Conservation (phyloP, 768 basidiomycete species). For the Psilocybe sp. region DNA sequence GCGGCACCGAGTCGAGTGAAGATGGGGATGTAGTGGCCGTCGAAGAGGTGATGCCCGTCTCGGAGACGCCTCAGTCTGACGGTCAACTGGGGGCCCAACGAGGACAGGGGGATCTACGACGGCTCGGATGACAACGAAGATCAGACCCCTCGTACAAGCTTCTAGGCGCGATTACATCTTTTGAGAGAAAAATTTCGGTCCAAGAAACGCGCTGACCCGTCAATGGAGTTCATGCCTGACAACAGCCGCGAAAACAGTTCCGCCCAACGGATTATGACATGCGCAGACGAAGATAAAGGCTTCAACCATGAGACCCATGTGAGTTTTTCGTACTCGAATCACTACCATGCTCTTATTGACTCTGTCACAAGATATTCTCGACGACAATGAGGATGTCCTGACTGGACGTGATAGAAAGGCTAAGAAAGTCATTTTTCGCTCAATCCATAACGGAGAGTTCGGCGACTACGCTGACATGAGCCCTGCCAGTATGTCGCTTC, state of each 20-base stretch:
- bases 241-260: slow-evolving; percentile 32
- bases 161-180: slow-evolving; percentile 40
- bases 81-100: slow-evolving; percentile 33
- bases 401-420: slow-evolving; percentile 41
- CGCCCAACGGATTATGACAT: slow-evolving; percentile 23
- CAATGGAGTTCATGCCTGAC: slow-evolving; percentile 20
- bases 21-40: slow-evolving; percentile 36
- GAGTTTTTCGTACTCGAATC: slow-evolving; percentile 10
- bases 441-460: slow-evolving; percentile 56
- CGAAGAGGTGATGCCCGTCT: slow-evolving; percentile 47
- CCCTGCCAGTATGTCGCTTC: slow-evolving; percentile 48
- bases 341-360: neutral
- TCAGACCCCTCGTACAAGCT: slow-evolving; percentile 39
- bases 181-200: slow-evolving; percentile 29
- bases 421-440: slow-evolving; percentile 55
- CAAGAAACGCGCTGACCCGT: slow-evolving; percentile 20
- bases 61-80: slow-evolving; percentile 23
- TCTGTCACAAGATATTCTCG: slow-evolving; percentile 50
- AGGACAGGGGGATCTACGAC: slow-evolving; percentile 32
- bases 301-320: slow-evolving; percentile 57
- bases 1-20: slow-evolving; percentile 26
- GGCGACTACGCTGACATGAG: slow-evolving; percentile 27
- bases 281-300: slow-evolving; percentile 56
- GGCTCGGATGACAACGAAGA: slow-evolving; percentile 29
- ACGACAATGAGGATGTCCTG: slow-evolving; percentile 53